Evolutionary conservation across 345 rosid species (phyloP).

Genomic region (Euphorbia tirucalli): DNA sequence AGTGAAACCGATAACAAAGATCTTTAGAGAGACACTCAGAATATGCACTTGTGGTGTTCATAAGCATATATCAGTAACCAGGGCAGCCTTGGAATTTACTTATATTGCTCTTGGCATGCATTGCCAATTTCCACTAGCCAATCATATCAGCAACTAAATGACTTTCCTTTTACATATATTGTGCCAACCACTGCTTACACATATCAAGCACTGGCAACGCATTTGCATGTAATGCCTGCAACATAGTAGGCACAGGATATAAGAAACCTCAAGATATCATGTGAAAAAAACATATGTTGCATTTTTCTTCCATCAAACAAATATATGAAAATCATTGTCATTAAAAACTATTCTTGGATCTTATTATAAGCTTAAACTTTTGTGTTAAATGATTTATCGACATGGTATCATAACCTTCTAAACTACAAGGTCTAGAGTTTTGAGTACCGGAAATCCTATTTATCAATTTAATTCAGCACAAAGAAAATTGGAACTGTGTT

Average conservation of each 20-base stretch:
- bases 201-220: slow-evolving; percentile 90
- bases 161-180: slow-evolving; percentile 51
- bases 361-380: too few species aligned
- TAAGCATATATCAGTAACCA: not conserved
- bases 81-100: not conserved
- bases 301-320: too few species aligned
- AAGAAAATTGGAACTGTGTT: too few species aligned
- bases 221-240: slow-evolving; percentile 89
- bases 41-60: not conserved
- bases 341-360: too few species aligned
- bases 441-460: too few species aligned
- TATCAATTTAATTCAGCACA: too few species aligned
- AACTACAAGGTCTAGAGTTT: too few species aligned
- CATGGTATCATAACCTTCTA: too few species aligned
- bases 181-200: slow-evolving; percentile 94
- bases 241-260: not conserved
- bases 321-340: too few species aligned
- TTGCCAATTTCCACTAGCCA: not conserved
- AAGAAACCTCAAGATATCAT: not conserved
- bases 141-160: not conserved
- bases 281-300: not conserved
- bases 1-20: not conserved
- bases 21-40: not conserved
- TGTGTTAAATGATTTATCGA: too few species aligned
- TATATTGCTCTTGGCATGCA: not conserved